Base-by-base conservation (phyloP, 2,329 filamentous ascomycete genomes). In the Chaetothyriales sp. region DNA sequence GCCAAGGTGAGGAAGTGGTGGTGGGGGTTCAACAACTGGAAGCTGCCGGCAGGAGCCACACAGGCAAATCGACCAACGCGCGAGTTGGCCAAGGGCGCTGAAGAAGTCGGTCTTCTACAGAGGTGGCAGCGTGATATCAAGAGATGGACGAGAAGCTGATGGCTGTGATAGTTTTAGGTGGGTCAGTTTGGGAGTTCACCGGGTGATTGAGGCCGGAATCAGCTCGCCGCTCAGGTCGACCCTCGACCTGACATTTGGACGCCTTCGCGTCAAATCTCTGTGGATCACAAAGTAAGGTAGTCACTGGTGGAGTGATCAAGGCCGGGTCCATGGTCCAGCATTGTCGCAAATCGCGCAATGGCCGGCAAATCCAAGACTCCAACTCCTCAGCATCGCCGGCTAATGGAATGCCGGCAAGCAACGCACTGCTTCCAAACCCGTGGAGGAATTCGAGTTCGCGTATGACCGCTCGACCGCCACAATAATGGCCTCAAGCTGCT, bases 11-110 rank as follows among this genome's bases (percentile, higher is more conserved):
- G 92, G 61, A 76, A 89, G 59, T 97, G 90, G 92, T 98, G 92
- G 90, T 95, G 88, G 73, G 80, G 78, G 19, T 86, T 94, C 18
- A 97, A 97, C 65, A 88, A 94, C 63, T 97, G 92, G 92, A 75
- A 77, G 47, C 68, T 90, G 52, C 83, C 84, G 10, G 57, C 63
- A 4, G 63, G 69, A 51, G 47, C 43, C 15, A 51, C 51, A 19
- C 43, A 61, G 19, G 9, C 47, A 44, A 46, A 52, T 49, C 33
- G 10, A 40, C 33, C 33, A 40, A 15, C 8, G 4, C 25, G 20
- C 43, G 59, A 58, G 52, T 55, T 63, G 51, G 55, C 58, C n/a
- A 64, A 65, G 51, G 51, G 70, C 45, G 66, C 68, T 43, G 33
- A 62, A 62, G 45, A 65, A 69, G 49, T 15, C 2, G 15, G 33